Percentiles rank a stretch among this genome's conserved stretches.
phyloP scores from a whole-genome alignment of 805 yeast genomes.

The Soucietia sequanensis region DNA sequence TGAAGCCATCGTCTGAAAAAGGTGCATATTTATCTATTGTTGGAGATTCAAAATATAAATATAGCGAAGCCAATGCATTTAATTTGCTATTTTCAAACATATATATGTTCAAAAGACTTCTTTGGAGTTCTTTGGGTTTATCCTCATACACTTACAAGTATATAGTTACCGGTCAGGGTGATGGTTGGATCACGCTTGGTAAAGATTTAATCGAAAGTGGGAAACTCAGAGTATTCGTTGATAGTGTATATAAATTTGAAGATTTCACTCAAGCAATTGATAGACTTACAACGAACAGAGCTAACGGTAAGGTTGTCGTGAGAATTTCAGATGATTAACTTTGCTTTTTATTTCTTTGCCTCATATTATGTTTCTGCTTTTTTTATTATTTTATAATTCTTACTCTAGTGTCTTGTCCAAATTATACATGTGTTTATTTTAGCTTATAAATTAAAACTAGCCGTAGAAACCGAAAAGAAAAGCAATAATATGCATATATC shows the following conservation, averaged over 20 bases:
- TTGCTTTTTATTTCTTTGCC: no score
- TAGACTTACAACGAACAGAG: conserved; percentile 43
- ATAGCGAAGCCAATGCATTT: conserved; percentile 9
- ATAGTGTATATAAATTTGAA: conserved; percentile 49
- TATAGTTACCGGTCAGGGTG: conserved; percentile 18
- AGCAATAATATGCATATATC: no score
- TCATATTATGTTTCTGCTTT: no score
- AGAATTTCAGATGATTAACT: no score
- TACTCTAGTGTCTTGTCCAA: no score
- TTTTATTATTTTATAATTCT: no score
- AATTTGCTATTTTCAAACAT: background rate
- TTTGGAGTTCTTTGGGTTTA: conserved; percentile 22
- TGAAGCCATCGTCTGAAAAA: conserved; percentile 47
- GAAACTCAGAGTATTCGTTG: conserved; percentile 47
- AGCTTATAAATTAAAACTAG: no score
- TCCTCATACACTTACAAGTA: conserved; percentile 16
- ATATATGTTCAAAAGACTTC: background rate
- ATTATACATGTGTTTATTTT: no score
- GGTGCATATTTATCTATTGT: conserved; percentile 52
- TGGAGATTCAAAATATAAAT: conserved; percentile 53
- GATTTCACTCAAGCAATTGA: conserved; percentile 53
- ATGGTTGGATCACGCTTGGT: conserved; percentile 19
- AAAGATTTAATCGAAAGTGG: conserved; percentile 46
- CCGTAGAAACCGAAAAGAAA: no score
- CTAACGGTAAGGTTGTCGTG: conserved; percentile 69